Evolutionary conservation across 805 yeast species (phyloP), one percentile per base, ranked within the genome.

Genomic region (Teunomyces tritomae): DNA sequence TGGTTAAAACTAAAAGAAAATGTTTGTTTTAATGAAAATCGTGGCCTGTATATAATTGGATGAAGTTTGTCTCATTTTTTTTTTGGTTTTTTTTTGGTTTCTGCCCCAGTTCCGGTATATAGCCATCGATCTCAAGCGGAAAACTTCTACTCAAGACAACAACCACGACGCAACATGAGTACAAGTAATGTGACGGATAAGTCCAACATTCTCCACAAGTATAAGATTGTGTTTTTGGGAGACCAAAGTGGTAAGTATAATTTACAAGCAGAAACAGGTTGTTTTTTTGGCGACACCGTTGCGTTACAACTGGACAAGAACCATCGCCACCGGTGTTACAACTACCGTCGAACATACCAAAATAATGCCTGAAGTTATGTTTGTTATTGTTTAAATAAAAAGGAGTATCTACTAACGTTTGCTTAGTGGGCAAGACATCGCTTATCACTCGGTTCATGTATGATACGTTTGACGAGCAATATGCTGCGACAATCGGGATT

Each of bases 391-490:
- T 14, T 8, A 6, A n/a, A n/a, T 9, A 20, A 28, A 28, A 8
- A 20, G 24, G 6, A 20, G 24, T 20, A 20, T 20, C 28, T 49
- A 53, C 57, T 53, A 53, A 53, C 57, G n/a, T 8, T 13, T 9
- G 6, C 17, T 8, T 45, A 67, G 98, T 92, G 35, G 99, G 99
- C 36, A 92, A 92, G 65, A 92, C 99, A 4, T 92, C 98, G 2
- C 78, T 92, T 51, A 89, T 92, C 56, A 91, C 98, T n/a, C 77
- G 98, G 55, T 92, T 94, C 72, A 92, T 92, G 98, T 92, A 92
- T 65, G 98, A 94, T 64, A 87, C 96, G 14, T 92, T 92, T 66
- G 97, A 92, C 66, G 92, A 94, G 33, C 96, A 91, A 63, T 94
- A 94, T 64, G 89, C 89, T 0, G 98, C 99, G 13, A 92, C 99